Evolutionary conservation across 2,329 filamentous ascomycete genomes (phyloP).

Genomic region (Beauveria australis): DNA sequence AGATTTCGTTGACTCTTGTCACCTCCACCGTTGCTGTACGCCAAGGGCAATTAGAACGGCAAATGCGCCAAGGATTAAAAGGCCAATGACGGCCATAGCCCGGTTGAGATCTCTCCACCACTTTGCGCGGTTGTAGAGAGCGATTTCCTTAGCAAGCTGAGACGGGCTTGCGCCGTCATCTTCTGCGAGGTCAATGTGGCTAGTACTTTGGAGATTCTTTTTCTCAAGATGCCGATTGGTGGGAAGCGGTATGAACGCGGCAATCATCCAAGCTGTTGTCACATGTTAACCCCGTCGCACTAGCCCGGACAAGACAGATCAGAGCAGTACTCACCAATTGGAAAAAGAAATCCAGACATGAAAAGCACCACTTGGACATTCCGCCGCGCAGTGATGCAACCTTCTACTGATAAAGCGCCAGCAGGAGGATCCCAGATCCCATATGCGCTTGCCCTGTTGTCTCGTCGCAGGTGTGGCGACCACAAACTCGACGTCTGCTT

Average conservation of each 20-base stretch:
- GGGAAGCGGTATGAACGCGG: slow-evolving; percentile 65
- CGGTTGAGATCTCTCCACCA: slow-evolving; percentile 56
- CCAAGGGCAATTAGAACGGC: slow-evolving; percentile 44
- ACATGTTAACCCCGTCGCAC: neutral
- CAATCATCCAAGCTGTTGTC: slow-evolving; percentile 66
- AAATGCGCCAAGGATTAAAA: slow-evolving; percentile 45
- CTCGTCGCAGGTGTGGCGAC: slow-evolving; percentile 63
- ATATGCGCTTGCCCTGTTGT: slow-evolving; percentile 49
- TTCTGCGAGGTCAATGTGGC: slow-evolving; percentile 30
- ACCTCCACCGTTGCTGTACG: slow-evolving; percentile 41
- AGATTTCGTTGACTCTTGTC: neutral
- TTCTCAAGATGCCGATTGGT: slow-evolving; percentile 44
- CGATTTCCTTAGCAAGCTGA: slow-evolving; percentile 32
- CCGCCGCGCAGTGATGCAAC: slow-evolving; percentile 53
- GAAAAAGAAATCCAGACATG: slow-evolving; percentile 68
- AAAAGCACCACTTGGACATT: slow-evolving; percentile 72
- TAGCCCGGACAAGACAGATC: no score
- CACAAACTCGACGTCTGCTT: slow-evolving; percentile 56
- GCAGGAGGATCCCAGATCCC: slow-evolving; percentile 70
- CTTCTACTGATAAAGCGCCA: slow-evolving; percentile 54
- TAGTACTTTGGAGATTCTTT: slow-evolving; percentile 35
- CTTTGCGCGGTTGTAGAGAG: slow-evolving; percentile 39
- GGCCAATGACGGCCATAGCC: slow-evolving; percentile 47
- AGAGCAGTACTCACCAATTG: slow-evolving; percentile 48
- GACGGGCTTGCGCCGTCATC: slow-evolving; percentile 25